Base-by-base conservation (phyloP, 2,329 filamentous ascomycete species). In the Coniella lustricola region DNA sequence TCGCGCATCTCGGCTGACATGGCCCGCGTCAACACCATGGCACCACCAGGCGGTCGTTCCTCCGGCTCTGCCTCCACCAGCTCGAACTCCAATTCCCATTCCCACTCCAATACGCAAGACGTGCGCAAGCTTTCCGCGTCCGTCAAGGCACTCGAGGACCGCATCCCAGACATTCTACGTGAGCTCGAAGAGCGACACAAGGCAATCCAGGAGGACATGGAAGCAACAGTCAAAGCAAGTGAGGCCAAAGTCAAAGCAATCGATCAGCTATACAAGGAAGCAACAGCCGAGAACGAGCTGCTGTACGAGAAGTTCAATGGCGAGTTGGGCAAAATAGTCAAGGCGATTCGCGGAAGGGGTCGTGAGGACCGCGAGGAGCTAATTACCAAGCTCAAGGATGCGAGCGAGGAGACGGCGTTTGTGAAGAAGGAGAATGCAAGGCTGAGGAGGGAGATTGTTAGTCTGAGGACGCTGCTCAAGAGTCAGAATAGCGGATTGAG, bases 261-360 rank as follows among this genome's bases (percentile, higher is more conserved):
- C 46, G 90, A 96, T 62, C 87, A 94, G 66, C 71, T 95, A 44
- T 95, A 94, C 69, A 86, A 88, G 55, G 89, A 95, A 61, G 80
- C 84, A 14, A 89, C 83, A 58, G 87, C 88, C 0, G 91, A 97
- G 71, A 97, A 96, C 59, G 90, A 96, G 67, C 79, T 91, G 25
- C 73, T 97, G 48, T 96, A 96, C 65, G 86, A 91, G 56, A 84
- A 84, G 52, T 95, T 96, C 72, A 95, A 96, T 60, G 79, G 82
- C n/a, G 91, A 96, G 67, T 70, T 97, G 41, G 85, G 81, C 57
- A 89, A 86, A 70, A 87, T 96, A 52, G 75, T 90, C 37, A 85
- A 81, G 63, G 87, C 84, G 35, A 75, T 93, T 41, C 81, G 81
- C 63, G 79, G 79, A 52, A 84, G 84, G 56, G 79, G 81, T 3